phyloP scores from a whole-genome alignment of 164 flowering plant species.

The Sedum album region DNA sequence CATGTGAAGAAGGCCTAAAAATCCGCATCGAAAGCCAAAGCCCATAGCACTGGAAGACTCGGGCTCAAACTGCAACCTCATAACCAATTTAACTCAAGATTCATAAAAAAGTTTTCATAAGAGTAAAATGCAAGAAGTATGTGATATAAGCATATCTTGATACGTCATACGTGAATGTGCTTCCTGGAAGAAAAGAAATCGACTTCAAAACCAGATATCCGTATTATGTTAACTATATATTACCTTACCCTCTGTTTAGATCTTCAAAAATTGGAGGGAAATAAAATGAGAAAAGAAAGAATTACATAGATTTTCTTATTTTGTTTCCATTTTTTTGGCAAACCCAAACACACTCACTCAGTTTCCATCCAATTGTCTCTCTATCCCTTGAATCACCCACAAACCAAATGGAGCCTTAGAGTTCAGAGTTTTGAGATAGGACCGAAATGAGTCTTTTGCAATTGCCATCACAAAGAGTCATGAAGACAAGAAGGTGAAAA shows the following conservation, averaged over 20 bases:
- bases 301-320: too few relatives aligned
- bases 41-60: conserved; percentile 99
- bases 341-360: too few relatives aligned
- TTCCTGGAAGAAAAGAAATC: neutral
- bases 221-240: neutral
- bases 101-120: neutral
- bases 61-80: conserved; percentile 69
- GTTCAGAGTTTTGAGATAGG: neutral
- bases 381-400: too few relatives aligned
- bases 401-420: neutral
- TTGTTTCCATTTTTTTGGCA: too few relatives aligned
- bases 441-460: neutral
- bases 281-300: too few relatives aligned
- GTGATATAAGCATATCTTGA: neutral
- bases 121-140: neutral
- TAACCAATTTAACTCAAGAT: neutral
- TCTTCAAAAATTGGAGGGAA: too few relatives aligned
- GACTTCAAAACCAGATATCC: neutral
- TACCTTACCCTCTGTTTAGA: too few relatives aligned
- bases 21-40: conserved; percentile 98
- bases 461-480: neutral
- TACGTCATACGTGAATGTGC: neutral
- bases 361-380: too few relatives aligned
- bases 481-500: neutral
- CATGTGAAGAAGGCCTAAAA: conserved; percentile 96